Evolutionary conservation across 495 filamentous ascomycete species (phyloP).

Genomic region (Staphylotrichum tortipilum): DNA sequence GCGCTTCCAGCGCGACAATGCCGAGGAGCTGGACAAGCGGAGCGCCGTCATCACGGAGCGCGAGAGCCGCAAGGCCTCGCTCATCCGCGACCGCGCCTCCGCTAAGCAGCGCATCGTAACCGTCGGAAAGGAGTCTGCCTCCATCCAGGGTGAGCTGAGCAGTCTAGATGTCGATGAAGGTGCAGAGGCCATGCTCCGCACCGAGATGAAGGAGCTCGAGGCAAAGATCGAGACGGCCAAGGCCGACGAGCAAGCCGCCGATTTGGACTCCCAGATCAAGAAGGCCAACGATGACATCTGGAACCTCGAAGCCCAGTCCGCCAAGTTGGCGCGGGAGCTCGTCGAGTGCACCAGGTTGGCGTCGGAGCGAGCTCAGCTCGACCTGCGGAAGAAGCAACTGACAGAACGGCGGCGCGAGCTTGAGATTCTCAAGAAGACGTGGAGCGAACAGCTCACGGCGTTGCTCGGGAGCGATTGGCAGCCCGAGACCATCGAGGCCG

Average conservation of each 20-base stretch:
- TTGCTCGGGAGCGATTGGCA: slow-evolving; percentile 59
- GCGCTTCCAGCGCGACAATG: slow-evolving; percentile 59
- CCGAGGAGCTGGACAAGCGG: slow-evolving; percentile 58
- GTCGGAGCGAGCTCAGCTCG: slow-evolving; percentile 67
- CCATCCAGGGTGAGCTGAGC: slow-evolving; percentile 56
- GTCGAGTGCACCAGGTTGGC: slow-evolving; percentile 71
- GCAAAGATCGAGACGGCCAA: slow-evolving; percentile 53
- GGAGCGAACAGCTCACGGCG: slow-evolving; percentile 56
- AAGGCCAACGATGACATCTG: slow-evolving; percentile 53
- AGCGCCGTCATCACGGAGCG: slow-evolving; percentile 60
- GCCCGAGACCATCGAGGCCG: slow-evolving; percentile 57
- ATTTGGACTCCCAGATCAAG: slow-evolving; percentile 62
- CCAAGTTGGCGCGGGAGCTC: slow-evolving; percentile 63
- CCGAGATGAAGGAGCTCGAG: slow-evolving; percentile 61
- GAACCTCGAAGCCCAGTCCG: slow-evolving; percentile 57
- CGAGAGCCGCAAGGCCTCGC: slow-evolving; percentile 54
- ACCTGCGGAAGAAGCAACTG: slow-evolving; percentile 66
- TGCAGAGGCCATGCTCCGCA: slow-evolving; percentile 61
- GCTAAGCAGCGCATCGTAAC: slow-evolving; percentile 58
- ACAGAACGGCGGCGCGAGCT: slow-evolving; percentile 62
- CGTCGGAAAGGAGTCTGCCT: slow-evolving; percentile 57
- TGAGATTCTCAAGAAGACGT: slow-evolving; percentile 65
- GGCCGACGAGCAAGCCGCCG: slow-evolving; percentile 47
- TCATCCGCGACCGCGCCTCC: slow-evolving; percentile 60
- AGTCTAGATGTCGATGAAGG: slow-evolving; percentile 76